Percentiles rank a stretch among this genome's conserved stretches.
These are phyloP conservation scores for Physaria fendleri DNA, from an alignment of 345 rosid genomes.

Conservation along the genomic window DNA sequence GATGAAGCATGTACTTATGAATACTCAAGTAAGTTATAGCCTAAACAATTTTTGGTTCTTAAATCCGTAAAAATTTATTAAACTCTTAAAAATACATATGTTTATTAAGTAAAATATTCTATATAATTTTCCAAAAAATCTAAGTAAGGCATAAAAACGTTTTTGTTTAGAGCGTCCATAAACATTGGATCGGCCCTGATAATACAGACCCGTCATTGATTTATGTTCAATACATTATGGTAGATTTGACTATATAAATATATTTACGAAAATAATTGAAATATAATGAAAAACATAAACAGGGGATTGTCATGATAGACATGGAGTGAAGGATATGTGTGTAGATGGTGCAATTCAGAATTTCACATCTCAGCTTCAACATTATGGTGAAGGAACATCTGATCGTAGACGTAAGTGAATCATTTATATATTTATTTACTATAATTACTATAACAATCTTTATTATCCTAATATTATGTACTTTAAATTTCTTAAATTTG, in stretches of 20 bases:
- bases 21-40: slow-evolving; percentile 60
- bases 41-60: background rate
- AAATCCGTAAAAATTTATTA: no score
- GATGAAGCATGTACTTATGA: slow-evolving; percentile 77
- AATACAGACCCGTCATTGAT: no score
- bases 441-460: background rate
- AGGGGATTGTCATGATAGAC: slow-evolving; percentile 87
- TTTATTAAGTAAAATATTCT: no score
- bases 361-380: slow-evolving; percentile 85
- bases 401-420: slow-evolving; percentile 65
- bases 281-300: background rate
- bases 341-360: slow-evolving; percentile 84
- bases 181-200: no score
- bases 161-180: no score
- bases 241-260: no score
- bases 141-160: no score
- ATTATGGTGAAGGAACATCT: slow-evolving; percentile 70
- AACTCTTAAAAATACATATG: no score
- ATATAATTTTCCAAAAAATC: no score
- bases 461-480: no score
- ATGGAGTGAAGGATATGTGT: slow-evolving; percentile 57
- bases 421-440: background rate
- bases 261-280: background rate
- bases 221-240: no score
- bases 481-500: background rate